A percentile compares a stretch with the other conserved stretches of the same genome.
Conservation (phyloP, 176 grass and related monocot genomes). For the Calamus simplicifolius region DNA sequence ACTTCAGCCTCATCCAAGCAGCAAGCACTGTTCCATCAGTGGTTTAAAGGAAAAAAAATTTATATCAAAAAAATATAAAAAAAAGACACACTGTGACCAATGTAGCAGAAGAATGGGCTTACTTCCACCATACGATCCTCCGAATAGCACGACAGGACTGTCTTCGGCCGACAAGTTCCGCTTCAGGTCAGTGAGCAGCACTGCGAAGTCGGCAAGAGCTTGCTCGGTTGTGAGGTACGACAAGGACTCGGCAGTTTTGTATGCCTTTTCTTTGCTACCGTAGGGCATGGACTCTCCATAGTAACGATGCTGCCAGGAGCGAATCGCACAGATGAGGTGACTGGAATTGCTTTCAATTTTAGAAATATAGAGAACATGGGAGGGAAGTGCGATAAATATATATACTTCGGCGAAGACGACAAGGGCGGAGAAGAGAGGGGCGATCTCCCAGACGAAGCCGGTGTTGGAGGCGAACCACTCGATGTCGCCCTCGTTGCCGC, state of each 20-base stretch:
- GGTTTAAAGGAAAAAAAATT: slow-evolving; percentile 1
- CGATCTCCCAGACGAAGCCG: slow-evolving; percentile 88
- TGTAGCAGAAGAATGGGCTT: slow-evolving; percentile 15
- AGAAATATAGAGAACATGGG: no score
- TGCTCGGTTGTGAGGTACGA: slow-evolving; percentile 78
- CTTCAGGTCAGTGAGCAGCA: slow-evolving; percentile 67
- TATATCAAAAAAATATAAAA: background rate
- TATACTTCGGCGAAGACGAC: slow-evolving; percentile 89
- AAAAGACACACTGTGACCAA: background rate
- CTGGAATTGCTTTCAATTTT: background rate
- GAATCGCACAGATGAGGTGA: background rate
- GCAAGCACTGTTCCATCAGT: slow-evolving; percentile 51
- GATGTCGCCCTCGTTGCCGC: slow-evolving; percentile 96
- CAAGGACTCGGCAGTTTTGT: slow-evolving; percentile 58
- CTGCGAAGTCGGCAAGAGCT: slow-evolving; percentile 78
- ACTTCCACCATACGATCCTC: slow-evolving; percentile 95
- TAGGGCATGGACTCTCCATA: slow-evolving; percentile 96
- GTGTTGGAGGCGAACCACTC: slow-evolving; percentile 92
- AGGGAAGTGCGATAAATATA: background rate
- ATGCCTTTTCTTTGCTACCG: slow-evolving; percentile 69
- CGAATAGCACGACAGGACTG: slow-evolving; percentile 89
- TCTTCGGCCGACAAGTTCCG: slow-evolving; percentile 58
- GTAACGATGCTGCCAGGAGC: slow-evolving; percentile 65
- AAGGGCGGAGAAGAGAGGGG: slow-evolving; percentile 73
- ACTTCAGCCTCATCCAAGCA: slow-evolving; percentile 98